Conservation (phyloP, 1,139 yeast species). For the Pichia sp. region DNA sequence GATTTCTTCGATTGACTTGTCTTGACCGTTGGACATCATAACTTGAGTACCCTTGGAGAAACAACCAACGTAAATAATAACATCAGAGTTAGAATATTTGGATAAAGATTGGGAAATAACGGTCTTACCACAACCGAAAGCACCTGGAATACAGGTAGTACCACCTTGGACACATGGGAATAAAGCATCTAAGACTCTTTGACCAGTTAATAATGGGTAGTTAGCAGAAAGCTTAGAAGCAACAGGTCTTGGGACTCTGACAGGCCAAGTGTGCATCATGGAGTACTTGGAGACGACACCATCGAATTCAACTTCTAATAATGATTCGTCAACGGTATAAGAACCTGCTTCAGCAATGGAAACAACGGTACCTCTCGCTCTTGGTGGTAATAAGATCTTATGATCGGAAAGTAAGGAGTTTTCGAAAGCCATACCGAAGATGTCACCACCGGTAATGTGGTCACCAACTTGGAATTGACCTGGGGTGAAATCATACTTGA, state of each 20-base stretch:
- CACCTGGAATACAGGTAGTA: constrained; percentile 99
- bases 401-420: constrained; percentile 91
- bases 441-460: constrained; percentile 98
- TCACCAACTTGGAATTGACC: constrained; percentile 83
- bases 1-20: constrained; percentile 35
- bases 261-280: constrained; percentile 99
- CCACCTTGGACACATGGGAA: constrained; percentile 99
- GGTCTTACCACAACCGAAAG: constrained; percentile 99
- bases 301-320: constrained; percentile 92
- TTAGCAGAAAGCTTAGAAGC: constrained; percentile 92
- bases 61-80: constrained; percentile 90
- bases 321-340: constrained; percentile 84
- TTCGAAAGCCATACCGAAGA: constrained; percentile 90
- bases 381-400: constrained; percentile 93
- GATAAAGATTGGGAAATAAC: constrained; percentile 98
- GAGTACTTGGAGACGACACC: constrained; percentile 80
- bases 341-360: constrained; percentile 88
- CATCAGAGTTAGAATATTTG: constrained; percentile 95
- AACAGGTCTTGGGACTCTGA: constrained; percentile 98
- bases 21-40: constrained; percentile 42
- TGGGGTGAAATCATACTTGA: constrained; percentile 86
- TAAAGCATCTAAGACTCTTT: constrained; percentile 95
- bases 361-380: constrained; percentile 97
- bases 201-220: constrained; percentile 95
- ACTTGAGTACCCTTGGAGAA: constrained; percentile 34